phyloP scores from a whole-genome alignment of 371 early-diverging fungal species.

The Syncephalastrum contaminatum region DNA sequence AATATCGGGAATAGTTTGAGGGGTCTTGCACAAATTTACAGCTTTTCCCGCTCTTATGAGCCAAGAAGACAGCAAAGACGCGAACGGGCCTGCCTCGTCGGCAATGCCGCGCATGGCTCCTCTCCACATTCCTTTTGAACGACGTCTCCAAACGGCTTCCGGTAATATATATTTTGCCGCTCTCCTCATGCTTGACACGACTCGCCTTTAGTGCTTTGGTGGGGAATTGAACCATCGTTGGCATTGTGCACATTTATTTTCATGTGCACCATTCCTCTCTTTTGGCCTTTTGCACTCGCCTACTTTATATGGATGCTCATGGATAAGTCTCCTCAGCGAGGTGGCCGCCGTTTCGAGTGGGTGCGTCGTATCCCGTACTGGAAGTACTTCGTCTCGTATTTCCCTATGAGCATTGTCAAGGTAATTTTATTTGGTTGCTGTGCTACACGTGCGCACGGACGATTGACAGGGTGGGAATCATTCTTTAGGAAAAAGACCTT shows the following conservation, averaged over 20 bases:
- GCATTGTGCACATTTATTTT: conserved; percentile 39
- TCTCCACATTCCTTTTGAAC: conserved; percentile 63
- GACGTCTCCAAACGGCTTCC: conserved; percentile 73
- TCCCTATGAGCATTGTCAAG: conserved; percentile 73
- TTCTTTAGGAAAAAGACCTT: conserved; percentile 61
- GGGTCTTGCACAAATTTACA: no score
- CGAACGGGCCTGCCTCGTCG: neutral
- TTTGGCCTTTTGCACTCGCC: conserved; percentile 66
- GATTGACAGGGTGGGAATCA: neutral
- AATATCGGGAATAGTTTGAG: no score
- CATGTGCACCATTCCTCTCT: conserved; percentile 30
- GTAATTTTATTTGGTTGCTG: conserved; percentile 29
- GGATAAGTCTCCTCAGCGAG: conserved; percentile 64
- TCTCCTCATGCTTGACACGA: neutral
- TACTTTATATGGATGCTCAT: conserved; percentile 63
- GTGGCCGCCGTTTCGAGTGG: conserved; percentile 68
- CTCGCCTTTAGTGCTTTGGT: conserved; percentile 12
- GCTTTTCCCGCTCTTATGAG: neutral
- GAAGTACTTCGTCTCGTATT: conserved; percentile 78
- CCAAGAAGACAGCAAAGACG: neutral
- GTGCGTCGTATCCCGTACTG: conserved; percentile 56
- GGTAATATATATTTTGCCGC: conserved; percentile 12
- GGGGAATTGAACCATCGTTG: conserved; percentile 28
- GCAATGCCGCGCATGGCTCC: conserved; percentile 37
- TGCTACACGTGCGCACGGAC: neutral